Conservation (phyloP, 2,329 filamentous ascomycete species). For the Fusarium hostae region DNA sequence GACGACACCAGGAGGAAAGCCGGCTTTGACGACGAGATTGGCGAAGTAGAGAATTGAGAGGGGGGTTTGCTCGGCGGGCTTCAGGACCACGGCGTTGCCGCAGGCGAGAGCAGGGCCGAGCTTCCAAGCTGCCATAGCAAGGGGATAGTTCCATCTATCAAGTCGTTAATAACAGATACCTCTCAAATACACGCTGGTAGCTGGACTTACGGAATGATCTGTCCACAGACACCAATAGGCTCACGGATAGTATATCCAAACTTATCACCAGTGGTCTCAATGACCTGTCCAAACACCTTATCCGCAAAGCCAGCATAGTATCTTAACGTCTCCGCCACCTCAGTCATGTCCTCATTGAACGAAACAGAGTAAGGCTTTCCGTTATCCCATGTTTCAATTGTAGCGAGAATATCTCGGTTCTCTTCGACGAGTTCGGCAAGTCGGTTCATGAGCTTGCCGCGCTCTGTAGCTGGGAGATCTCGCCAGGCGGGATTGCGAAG, state of each 20-base stretch:
- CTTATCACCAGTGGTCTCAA: slow-evolving; percentile 74
- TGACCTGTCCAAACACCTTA: slow-evolving; percentile 81
- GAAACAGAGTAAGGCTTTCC: slow-evolving; percentile 74
- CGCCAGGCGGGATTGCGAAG: slow-evolving; percentile 76
- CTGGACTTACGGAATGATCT: slow-evolving; percentile 69
- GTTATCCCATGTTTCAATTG: slow-evolving; percentile 83
- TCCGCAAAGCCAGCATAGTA: slow-evolving; percentile 85
- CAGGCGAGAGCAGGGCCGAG: slow-evolving; percentile 76
- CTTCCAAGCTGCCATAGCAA: slow-evolving; percentile 69
- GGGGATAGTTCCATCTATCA: slow-evolving; percentile 72
- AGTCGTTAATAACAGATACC: background rate
- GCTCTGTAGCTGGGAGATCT: slow-evolving; percentile 71
- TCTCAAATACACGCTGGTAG: fast-evolving
- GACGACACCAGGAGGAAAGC: slow-evolving; percentile 81
- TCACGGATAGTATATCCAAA: slow-evolving; percentile 81
- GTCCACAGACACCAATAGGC: slow-evolving; percentile 79
- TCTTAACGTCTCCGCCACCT: slow-evolving; percentile 61
- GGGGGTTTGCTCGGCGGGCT: slow-evolving; percentile 75
- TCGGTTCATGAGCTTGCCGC: slow-evolving; percentile 76
- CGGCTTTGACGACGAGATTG: slow-evolving; percentile 75
- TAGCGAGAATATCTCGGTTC: slow-evolving; percentile 62
- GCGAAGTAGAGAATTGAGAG: slow-evolving; percentile 73
- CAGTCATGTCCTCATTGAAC: slow-evolving; percentile 71
- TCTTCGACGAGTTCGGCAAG: slow-evolving; percentile 76
- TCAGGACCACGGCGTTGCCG: slow-evolving; percentile 72